These are phyloP conservation scores for Rhodamnia argentea DNA, from an alignment of 345 rosid genomes.

Conservation along the genomic window DNA sequence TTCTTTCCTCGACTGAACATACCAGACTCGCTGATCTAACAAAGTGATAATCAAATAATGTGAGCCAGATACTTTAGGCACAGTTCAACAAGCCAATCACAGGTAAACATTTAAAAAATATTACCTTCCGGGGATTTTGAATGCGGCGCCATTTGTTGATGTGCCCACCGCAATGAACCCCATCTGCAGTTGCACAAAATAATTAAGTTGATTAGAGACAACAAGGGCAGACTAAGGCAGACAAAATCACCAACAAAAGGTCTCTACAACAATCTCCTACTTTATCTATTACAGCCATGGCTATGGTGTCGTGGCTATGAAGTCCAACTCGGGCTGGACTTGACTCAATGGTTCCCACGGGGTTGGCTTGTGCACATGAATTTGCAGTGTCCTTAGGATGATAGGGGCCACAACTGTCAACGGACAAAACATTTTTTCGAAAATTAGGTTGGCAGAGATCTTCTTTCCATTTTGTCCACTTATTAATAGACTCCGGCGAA, in stretches of 20 bases:
- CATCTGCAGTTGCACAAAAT: conserved; percentile 26
- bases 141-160: conserved; percentile 95
- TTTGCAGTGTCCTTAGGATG: conserved; percentile 18
- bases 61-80: neutral
- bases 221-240: neutral
- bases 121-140: conserved; percentile 93
- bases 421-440: conserved; percentile 65
- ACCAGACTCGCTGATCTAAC: neutral
- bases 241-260: neutral
- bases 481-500: conserved; percentile 61
- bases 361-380: conserved; percentile 12
- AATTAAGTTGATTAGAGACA: neutral
- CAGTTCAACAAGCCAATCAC: neutral
- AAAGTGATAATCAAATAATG: neutral
- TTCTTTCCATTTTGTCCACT: conserved; percentile 77
- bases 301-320: conserved; percentile 85
- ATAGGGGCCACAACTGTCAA: conserved; percentile 70
- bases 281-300: conserved; percentile 85
- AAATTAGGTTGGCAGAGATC: conserved; percentile 74
- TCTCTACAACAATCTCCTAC: conserved; percentile 13
- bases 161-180: conserved; percentile 93
- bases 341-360: conserved; percentile 19
- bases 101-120: neutral
- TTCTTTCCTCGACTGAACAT: neutral
- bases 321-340: conserved; percentile 46